These are phyloP conservation scores for Cynara cardunculus DNA, from an alignment of 129 eudicot species.

Conservation along the genomic window DNA sequence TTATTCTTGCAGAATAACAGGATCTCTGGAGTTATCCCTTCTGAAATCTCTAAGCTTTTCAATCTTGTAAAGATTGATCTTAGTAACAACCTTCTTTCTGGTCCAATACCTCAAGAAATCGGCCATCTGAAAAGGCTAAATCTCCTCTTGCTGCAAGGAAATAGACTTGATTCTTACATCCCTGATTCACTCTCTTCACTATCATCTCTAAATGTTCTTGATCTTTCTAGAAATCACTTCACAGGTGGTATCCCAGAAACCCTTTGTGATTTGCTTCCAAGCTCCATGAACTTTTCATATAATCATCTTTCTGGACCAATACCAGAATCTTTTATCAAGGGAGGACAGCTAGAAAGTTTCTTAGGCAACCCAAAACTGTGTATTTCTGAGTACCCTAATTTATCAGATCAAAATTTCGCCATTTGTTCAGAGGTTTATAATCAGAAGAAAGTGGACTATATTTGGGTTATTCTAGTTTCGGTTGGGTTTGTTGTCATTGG, in stretches of 20 bases:
- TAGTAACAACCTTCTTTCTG: conserved; percentile 65
- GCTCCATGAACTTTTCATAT: conserved; percentile 75
- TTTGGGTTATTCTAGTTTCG: conserved; percentile 59
- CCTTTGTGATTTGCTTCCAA: conserved; percentile 67
- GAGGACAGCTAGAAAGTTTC: conserved; percentile 70
- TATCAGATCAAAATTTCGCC: conserved; percentile 39
- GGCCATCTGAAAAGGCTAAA: conserved; percentile 57
- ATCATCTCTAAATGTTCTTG: conserved; percentile 61
- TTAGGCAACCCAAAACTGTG: conserved; percentile 72
- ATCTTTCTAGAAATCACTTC: conserved; percentile 64
- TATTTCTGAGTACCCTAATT: conserved; percentile 34
- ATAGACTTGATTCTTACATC: conserved; percentile 55
- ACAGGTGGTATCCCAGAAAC: conserved; percentile 73
- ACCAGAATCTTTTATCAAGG: conserved; percentile 56
- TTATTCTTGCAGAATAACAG: conserved; percentile 59
- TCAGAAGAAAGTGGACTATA: conserved; percentile 45
- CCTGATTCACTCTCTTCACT: conserved; percentile 63
- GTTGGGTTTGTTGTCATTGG: conserved; percentile 53
- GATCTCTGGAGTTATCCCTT: conserved; percentile 61
- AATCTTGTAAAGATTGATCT: conserved; percentile 78
- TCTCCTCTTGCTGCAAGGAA: conserved; percentile 53
- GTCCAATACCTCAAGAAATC: conserved; percentile 78
- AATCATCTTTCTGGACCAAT: conserved; percentile 87
- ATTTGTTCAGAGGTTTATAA: conserved; percentile 38
- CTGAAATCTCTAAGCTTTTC: conserved; percentile 53